Evolutionary conservation across 495 filamentous ascomycete genomes (phyloP).

Genomic region (Penicillium malachiteum): DNA sequence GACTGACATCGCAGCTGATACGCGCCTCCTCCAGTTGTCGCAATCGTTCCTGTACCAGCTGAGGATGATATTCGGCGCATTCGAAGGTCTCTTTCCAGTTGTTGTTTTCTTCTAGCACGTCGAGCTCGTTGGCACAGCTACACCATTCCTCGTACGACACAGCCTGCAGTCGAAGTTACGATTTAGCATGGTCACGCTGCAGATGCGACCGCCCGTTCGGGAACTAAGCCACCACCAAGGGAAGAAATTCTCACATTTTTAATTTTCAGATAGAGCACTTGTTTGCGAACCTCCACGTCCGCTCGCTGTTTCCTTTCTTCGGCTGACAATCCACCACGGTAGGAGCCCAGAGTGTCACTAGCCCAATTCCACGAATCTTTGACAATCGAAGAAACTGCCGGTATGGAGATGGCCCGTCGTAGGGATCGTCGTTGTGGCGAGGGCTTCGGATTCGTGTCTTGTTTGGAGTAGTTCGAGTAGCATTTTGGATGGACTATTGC

Average conservation of each 20-base stretch:
- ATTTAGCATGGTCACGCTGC: constrained; percentile 16
- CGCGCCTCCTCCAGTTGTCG: constrained; percentile 74
- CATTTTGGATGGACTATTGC: constrained; percentile 33
- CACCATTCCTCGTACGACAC: constrained; percentile 60
- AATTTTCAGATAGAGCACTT: constrained; percentile 62
- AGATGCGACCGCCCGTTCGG: constrained; percentile 11
- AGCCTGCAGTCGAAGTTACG: constrained; percentile 43
- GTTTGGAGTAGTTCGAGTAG: constrained; percentile 19
- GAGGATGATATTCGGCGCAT: constrained; percentile 66
- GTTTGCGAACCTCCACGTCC: constrained; percentile 56
- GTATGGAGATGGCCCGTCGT: constrained; percentile 32
- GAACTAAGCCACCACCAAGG: neutral
- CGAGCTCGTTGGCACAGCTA: constrained; percentile 70
- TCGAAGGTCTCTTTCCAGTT: constrained; percentile 73
- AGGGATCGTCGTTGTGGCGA: constrained; percentile 18
- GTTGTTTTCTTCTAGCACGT: constrained; percentile 76
- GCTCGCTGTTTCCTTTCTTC: constrained; percentile 52
- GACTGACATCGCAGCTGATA: constrained; percentile 66
- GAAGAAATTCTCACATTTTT: constrained; percentile 48
- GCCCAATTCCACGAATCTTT: constrained; percentile 41
- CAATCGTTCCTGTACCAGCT: constrained; percentile 65
- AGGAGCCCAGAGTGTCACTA: constrained; percentile 47
- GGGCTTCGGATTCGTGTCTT: constrained; percentile 13
- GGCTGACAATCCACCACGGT: constrained; percentile 56
- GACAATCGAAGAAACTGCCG: constrained; percentile 38